Evolutionary conservation across 495 filamentous ascomycete genomes (phyloP), one percentile per base, ranked within the genome.

Genomic region (Penicillium maclennaniae): DNA sequence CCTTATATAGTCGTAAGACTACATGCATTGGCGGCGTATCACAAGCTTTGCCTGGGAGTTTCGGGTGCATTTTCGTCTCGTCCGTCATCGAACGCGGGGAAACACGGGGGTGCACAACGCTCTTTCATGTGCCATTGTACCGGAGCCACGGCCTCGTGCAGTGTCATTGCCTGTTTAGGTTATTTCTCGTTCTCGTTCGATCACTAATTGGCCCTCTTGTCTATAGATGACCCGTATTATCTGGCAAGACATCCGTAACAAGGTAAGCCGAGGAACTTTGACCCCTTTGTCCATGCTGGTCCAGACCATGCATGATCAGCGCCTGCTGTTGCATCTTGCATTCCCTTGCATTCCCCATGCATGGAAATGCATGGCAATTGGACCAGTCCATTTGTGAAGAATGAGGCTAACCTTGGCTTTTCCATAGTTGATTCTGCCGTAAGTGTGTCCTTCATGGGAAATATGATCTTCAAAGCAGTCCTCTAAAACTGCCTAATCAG

Each of bases 221-320:
- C 45, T 56, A 15, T 71, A 79, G 83, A 98, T 98, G 93, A 98
- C 93, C 54, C 82, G 93, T 63, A 91, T 98, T 62, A 98, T 98
- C 76, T 98, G 93, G 93, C 77, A 97, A 76, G 85, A 90, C 66
- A 98, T 98, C 79, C 95, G 96, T 79, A 84, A 97, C 69, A 96
- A 93, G 70, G 82, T 86, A 66, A 59, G 81, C 59, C 43, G 59
- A 47, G 42, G 54, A 60, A 47, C 53, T 50, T 39, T 53, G 20
- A 55, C 51, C 37, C 34, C 55, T 54, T 54, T 38, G 37, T 54
- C 45, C 36, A 34, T 21, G 10, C 41, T 44, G 53, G 39, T 41
- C 49, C 25, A 48, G 53, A 47, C 49, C 52, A 4, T 56, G 56
- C 56, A 56, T 64, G 51, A 62, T 58, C 45, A 31, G 34, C 23